Base-by-base conservation (phyloP, 176 grass and related monocot species). In the Cenchrus americanus region DNA sequence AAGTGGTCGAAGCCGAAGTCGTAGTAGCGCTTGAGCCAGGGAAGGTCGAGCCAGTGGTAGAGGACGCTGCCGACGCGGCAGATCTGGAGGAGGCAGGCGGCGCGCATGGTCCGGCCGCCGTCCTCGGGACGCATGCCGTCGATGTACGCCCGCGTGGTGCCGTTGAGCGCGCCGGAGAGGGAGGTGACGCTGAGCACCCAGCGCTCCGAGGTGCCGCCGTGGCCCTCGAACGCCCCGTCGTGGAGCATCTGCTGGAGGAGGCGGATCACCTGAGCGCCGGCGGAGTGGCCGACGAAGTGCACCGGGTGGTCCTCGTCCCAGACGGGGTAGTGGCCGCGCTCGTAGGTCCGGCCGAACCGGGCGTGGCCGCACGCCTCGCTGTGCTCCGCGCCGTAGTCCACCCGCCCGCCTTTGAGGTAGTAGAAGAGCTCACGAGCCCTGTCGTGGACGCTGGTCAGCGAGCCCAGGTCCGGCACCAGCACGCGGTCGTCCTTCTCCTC, bases 221-320 rank as follows among this genome's bases (percentile, higher is more conserved):
- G 69, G 17, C 83, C 88, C 21, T 83, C 49, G 73, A 94, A 97
- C 14, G 82, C 90, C 69, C 92, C 85, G 49, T 97, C 88, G 49
- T 87, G 87, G 64, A 97, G 94, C 94, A 97, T 97, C 82, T 97
- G 94, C 68, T 97, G 94, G 63, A 97, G 78, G n/a, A 97, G 80
- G 68, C 94, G 82, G 19, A 86, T 75, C 22, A 91, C 92, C 85
- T 97, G 94, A 8, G 84, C 92, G 5, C 94, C 94, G 10, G 92
- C 92, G 2, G 94, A 97, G 81, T 97, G 94, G 7, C 94, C 94
- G 7, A 97, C 90, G 42, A 97, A 89, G 84, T 97, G 94, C 30
- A 83, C 83, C 1, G 94, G 88, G 66, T 94, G 90, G 43, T 87
- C 65, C 11, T 84, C 92, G 82, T 94, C 94, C 94, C 92, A 94